Evolutionary conservation across 495 filamentous ascomycete genomes (phyloP).

Genomic region (Clavariopsis aquatica): DNA sequence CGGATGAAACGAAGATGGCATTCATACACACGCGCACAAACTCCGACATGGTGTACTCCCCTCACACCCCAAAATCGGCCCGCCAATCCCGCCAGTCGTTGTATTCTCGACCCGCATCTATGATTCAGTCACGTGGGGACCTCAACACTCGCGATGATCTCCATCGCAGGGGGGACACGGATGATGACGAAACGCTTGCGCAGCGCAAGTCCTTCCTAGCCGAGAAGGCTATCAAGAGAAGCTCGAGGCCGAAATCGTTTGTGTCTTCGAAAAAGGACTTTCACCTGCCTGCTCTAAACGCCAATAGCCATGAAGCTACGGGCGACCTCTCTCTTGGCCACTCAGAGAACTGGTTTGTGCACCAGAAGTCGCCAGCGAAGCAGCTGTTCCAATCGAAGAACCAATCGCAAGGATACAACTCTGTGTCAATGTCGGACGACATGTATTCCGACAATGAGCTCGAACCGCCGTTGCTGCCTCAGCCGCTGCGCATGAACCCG

Average conservation of each 20-base stretch:
- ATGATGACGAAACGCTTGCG: constrained; percentile 29
- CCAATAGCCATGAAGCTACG: constrained; percentile 3
- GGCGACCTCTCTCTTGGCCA: constrained; percentile 31
- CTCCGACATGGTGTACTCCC: constrained; percentile 36
- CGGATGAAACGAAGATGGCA: constrained; percentile 36
- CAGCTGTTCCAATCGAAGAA: constrained; percentile 21
- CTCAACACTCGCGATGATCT: constrained; percentile 30
- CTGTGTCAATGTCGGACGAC: constrained; percentile 22
- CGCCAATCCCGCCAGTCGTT: constrained; percentile 29
- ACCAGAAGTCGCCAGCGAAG: constrained; percentile 2
- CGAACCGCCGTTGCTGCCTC: constrained; percentile 33
- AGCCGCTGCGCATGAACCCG: constrained; percentile 42
- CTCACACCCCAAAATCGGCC: constrained; percentile 38
- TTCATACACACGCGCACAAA: constrained; percentile 38
- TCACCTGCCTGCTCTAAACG: constrained; percentile 26
- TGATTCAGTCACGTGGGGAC: constrained; percentile 29
- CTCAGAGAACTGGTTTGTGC: constrained; percentile 37
- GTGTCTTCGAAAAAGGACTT: constrained; percentile 30
- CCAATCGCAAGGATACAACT: constrained; percentile 18
- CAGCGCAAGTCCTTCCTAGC: constrained; percentile 33
- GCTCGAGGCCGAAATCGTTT: constrained; percentile 28
- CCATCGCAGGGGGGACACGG: constrained; percentile 19
- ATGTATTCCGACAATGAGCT: constrained; percentile 31
- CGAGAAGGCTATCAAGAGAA: constrained; percentile 30
- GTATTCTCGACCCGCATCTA: constrained; percentile 25